Conservation (phyloP, 73 alveolate genomes). For the Tetrahymena elliotti region DNA sequence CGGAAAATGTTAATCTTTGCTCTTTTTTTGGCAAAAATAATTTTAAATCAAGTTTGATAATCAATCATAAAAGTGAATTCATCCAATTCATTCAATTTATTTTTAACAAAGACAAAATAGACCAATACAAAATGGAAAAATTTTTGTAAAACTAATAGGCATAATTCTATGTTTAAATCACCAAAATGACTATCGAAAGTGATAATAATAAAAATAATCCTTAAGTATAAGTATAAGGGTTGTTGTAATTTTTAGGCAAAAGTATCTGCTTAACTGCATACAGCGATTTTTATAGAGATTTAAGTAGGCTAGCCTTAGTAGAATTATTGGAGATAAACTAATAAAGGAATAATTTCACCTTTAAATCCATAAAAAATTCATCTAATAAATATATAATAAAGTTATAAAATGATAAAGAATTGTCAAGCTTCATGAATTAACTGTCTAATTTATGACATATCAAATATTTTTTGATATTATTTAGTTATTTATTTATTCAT, state of each 20-base stretch:
- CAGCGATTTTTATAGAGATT: not conserved
- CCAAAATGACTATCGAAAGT: not conserved
- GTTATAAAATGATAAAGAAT: not conserved
- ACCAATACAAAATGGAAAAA: not conserved
- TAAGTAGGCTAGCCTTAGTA: not conserved
- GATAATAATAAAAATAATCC: no score
- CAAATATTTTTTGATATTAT: no score
- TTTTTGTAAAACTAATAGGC: no score
- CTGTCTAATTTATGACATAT: no score
- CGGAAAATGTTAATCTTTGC: not conserved
- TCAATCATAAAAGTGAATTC: not conserved
- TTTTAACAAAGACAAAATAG: no score
- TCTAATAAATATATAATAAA: no score
- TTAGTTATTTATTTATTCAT: no score
- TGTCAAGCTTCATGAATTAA: not conserved
- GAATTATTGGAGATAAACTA: no score
- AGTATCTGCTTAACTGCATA: not conserved
- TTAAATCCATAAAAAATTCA: not conserved
- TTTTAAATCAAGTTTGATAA: not conserved
- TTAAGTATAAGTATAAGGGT: not conserved
- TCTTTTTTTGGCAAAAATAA: not conserved
- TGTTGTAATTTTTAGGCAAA: not conserved
- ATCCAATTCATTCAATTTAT: no score
- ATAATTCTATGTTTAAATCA: no score
- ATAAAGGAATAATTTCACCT: not conserved